Evolutionary conservation across 805 yeast genomes (phyloP), one percentile per base, ranked within the genome.

Genomic region (Cyberlindnera subsufficiens): DNA sequence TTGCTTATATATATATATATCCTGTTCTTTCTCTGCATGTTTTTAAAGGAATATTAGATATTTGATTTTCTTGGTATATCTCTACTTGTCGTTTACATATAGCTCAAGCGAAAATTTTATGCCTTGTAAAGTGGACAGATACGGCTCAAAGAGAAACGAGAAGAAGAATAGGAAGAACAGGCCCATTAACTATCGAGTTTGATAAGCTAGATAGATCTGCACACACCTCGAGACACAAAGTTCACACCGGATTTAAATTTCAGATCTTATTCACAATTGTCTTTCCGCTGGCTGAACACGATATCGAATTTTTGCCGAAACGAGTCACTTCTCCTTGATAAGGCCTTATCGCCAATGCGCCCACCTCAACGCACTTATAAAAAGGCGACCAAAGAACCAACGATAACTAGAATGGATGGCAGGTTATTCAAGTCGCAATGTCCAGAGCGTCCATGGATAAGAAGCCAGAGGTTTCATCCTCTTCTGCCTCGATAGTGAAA

Each of bases 231-330:
- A 22, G 25, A 5, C 22, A 9, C 27, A 22, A 22, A 22, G 27
- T 9, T 22, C 32, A 15, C 15, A n/a, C 17, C 32, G 16, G 16
- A n/a, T n/a, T 15, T 30, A 14, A 14, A 30, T 30, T 30, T n/a
- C 32, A 30, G 32, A 15, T 5, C 15, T 15, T 15, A 30, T 14
- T 30, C 16, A 14, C 32, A 30, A 8, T 19, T 13, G 8, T 30
- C 15, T 15, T 20, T 20, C 29, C 27, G 22, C 15, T 35, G 31
- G 19, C 38, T 20, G 8, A 15, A 14, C 32, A 8, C 31, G 40
- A 38, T 38, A 38, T 31, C 40, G 16, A 22, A 14, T 38, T 38
- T 38, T 38, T 38, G 14, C 40, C 40, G 31, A 18, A 38, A 32
- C n/a, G 25, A 32, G 37, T 14, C 25, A n/a, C n/a, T n/a, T n/a